Evolutionary conservation across 257 asterid genomes (phyloP).

Genomic region (Capsicum baccatum): DNA sequence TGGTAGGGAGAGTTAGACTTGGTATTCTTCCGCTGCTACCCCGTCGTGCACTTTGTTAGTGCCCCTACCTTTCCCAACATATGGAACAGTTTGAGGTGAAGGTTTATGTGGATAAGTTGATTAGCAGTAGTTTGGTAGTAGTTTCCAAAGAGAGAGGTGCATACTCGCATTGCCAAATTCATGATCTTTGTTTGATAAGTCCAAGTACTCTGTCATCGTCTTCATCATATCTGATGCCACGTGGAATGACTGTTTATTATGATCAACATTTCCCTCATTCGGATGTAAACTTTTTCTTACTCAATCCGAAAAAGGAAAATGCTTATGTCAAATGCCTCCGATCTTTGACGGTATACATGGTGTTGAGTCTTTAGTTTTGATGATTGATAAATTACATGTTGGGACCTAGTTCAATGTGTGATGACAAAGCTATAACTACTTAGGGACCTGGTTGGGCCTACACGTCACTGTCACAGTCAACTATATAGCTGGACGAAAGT

Average conservation of each 20-base stretch:
- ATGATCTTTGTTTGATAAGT: constrained; percentile 17
- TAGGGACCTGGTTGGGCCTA: too few species aligned
- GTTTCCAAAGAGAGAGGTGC: constrained; percentile 32
- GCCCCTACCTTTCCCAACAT: too few species aligned
- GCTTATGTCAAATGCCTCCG: constrained; percentile 18
- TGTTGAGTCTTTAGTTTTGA: too few species aligned
- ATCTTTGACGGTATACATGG: not conserved
- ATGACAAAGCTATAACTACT: too few species aligned
- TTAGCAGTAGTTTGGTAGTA: constrained; percentile 33
- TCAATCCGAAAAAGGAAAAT: not conserved
- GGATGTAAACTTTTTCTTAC: not conserved
- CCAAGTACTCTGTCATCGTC: not conserved
- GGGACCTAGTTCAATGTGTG: too few species aligned
- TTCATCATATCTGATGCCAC: not conserved
- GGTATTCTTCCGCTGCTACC: too few species aligned
- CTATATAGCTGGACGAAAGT: too few species aligned
- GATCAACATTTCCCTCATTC: not conserved
- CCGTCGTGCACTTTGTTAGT: too few species aligned
- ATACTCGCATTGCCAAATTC: constrained; percentile 20
- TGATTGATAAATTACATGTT: too few species aligned
- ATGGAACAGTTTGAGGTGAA: constrained; percentile 23
- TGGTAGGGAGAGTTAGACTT: too few species aligned
- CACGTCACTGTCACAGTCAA: too few species aligned
- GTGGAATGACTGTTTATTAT: not conserved
- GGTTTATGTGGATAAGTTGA: constrained; percentile 37